Evolutionary conservation across 2,329 filamentous ascomycete genomes (phyloP).

Genomic region (Xylaria polymorpha): DNA sequence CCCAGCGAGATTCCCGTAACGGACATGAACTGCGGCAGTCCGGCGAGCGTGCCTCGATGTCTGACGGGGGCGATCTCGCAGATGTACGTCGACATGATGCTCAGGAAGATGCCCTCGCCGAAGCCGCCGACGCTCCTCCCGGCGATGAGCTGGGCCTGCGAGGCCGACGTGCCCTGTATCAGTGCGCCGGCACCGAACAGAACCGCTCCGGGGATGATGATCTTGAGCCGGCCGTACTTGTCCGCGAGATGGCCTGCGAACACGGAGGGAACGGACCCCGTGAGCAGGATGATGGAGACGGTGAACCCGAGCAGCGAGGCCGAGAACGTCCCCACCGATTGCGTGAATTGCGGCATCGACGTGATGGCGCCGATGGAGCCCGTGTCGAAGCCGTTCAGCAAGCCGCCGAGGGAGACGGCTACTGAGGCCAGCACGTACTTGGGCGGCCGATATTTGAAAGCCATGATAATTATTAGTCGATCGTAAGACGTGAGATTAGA

Average conservation of each 20-base stretch:
- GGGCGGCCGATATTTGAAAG: constrained; percentile 33
- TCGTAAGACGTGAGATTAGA: not conserved
- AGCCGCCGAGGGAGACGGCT: constrained; percentile 50
- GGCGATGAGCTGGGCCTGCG: constrained; percentile 63
- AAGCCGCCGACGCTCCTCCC: constrained; percentile 68
- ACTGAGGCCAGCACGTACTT: constrained; percentile 51
- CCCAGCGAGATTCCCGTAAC: constrained; percentile 64
- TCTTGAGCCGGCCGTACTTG: constrained; percentile 60
- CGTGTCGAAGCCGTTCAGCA: constrained; percentile 54
- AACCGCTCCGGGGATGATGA: constrained; percentile 61
- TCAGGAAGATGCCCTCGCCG: constrained; percentile 68
- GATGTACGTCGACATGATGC: constrained; percentile 69
- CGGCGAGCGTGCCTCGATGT: constrained; percentile 62
- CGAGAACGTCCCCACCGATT: constrained; percentile 59
- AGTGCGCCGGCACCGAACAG: constrained; percentile 65
- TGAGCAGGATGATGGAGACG: constrained; percentile 69
- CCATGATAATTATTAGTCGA: constrained; percentile 15
- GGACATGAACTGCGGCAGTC: constrained; percentile 64
- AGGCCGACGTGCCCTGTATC: constrained; percentile 61
- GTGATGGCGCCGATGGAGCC: constrained; percentile 52
- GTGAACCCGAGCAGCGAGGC: constrained; percentile 66
- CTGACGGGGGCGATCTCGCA: constrained; percentile 68
- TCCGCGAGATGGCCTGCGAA: constrained; percentile 67
- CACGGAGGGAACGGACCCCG: constrained; percentile 67
- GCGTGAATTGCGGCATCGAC: constrained; percentile 50